These are phyloP conservation scores for Cylindrotheca fusiformis DNA, from an alignment of 108 stramenopile species.

Conservation along the genomic window DNA sequence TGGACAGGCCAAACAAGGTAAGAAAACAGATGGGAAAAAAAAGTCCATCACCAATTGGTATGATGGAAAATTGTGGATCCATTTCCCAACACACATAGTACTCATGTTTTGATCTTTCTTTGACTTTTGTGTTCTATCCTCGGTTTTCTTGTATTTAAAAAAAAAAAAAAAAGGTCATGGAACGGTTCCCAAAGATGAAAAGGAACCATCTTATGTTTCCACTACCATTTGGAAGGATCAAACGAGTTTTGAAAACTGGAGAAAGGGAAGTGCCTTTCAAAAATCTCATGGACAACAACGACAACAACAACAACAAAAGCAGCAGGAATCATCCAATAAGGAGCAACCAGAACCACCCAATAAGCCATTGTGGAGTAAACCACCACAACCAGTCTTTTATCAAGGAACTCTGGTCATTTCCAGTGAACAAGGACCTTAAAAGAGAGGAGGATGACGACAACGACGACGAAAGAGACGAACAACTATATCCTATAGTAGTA, in stretches of 20 bases:
- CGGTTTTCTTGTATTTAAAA: too few relatives aligned
- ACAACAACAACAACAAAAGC: neutral
- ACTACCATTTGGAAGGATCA: conserved; percentile 80
- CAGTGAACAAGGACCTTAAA: conserved; percentile 64
- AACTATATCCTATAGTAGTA: too few relatives aligned
- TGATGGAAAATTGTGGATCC: too few relatives aligned
- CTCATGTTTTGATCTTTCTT: too few relatives aligned
- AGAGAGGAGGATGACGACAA: too few relatives aligned
- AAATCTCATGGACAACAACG: conserved; percentile 47
- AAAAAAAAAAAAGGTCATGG: conserved; percentile 71
- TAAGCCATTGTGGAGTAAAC: conserved; percentile 52
- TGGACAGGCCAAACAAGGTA: conserved; percentile 72
- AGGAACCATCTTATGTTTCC: conserved; percentile 65
- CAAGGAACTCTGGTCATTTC: conserved; percentile 83
- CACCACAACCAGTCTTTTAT: conserved; percentile 80
- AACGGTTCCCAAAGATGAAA: conserved; percentile 47
- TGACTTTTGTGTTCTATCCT: too few relatives aligned
- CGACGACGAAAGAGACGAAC: too few relatives aligned
- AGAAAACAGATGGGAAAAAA: too few relatives aligned
- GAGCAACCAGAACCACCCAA: conserved; percentile 16
- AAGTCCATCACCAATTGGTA: too few relatives aligned
- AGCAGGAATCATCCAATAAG: conserved; percentile 5
- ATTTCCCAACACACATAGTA: too few relatives aligned
- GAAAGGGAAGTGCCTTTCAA: conserved; percentile 51
- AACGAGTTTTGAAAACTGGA: conserved; percentile 68